Conservation (phyloP, 805 yeast species). For the Cyberlindnera euphorbiae region DNA sequence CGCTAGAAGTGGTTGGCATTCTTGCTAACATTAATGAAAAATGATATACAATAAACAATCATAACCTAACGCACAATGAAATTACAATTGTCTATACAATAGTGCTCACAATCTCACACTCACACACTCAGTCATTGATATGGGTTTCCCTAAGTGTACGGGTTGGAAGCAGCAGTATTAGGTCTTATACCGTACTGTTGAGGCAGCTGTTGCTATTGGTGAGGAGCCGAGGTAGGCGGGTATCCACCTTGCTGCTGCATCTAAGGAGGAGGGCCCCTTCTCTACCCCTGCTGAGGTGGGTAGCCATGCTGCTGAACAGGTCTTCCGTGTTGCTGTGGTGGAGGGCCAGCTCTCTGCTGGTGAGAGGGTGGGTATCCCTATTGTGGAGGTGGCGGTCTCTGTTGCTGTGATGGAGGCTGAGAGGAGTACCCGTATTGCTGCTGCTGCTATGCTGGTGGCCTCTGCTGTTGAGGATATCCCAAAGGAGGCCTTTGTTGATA, state of each 20-base stretch:
- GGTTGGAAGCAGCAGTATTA: background rate
- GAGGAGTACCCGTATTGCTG: conserved; percentile 7
- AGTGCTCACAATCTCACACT: no score
- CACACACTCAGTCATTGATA: no score
- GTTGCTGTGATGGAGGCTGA: background rate
- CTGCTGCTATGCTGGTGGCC: conserved; percentile 5
- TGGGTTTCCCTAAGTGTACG: conserved; percentile 13
- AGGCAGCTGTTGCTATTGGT: no score
- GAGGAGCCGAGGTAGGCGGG: no score
- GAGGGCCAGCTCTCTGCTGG: no score
- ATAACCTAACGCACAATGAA: no score
- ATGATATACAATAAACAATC: no score
- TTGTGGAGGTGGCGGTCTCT: background rate
- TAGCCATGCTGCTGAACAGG: conserved; percentile 7
- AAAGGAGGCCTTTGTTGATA: conserved; percentile 4
- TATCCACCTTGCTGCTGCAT: conserved; percentile 8
- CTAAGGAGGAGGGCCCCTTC: conserved; percentile 7
- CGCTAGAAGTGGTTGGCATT: conserved; percentile 1
- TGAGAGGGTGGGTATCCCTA: conserved; percentile 2
- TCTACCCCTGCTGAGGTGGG: conserved; percentile 7
- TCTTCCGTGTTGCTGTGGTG: no score
- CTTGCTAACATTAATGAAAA: no score
- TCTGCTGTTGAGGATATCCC: conserved; percentile 8
- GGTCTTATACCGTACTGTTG: no score
- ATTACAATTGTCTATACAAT: no score